These are phyloP conservation scores for Coniochaeta hoffmannii DNA, from an alignment of 2,329 filamentous ascomycete genomes.

Conservation along the genomic window DNA sequence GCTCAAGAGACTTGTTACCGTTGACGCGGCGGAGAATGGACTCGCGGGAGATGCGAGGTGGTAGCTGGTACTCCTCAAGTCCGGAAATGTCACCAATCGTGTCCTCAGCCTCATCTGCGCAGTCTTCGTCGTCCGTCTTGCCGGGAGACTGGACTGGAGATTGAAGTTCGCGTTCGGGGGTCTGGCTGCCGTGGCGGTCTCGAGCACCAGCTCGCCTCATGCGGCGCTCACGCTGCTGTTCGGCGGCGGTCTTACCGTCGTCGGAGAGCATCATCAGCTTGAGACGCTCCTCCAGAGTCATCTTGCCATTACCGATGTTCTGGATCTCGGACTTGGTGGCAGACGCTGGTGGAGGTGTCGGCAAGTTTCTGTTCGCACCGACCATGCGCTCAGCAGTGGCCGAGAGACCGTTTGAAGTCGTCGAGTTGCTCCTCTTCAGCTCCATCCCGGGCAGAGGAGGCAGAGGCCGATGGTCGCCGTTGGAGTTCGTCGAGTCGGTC, in stretches of 20 bases:
- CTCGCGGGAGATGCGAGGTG: conserved; percentile 80
- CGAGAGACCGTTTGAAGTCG: conserved; percentile 57
- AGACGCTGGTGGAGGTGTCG: conserved; percentile 63
- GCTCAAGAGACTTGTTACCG: conserved; percentile 47
- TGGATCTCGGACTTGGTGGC: conserved; percentile 71
- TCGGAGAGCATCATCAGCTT: conserved; percentile 83
- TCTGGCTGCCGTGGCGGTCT: conserved; percentile 35
- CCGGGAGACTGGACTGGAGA: conserved; percentile 13
- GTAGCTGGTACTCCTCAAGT: conserved; percentile 57
- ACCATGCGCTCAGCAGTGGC: conserved; percentile 66
- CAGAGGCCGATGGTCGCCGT: conserved; percentile 74
- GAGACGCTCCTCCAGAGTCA: conserved; percentile 80
- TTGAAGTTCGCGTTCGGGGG: conserved; percentile 30
- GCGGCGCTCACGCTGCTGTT: conserved; percentile 61
- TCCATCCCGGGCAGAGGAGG: conserved; percentile 72
- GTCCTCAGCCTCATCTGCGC: conserved; percentile 46
- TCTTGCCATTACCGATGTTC: conserved; percentile 64
- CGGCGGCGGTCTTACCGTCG: conserved; percentile 53
- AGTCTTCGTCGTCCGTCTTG: conserved; percentile 26
- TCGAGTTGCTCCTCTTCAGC: conserved; percentile 33
- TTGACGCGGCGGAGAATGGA: conserved; percentile 88
- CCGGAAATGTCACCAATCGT: conserved; percentile 52
- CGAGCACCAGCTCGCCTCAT: conserved; percentile 55
- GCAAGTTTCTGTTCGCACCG: conserved; percentile 59
- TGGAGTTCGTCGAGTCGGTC: conserved; percentile 68